Base-by-base conservation (phyloP, 2,329 filamentous ascomycete species). In the Cytospora schulzeri region DNA sequence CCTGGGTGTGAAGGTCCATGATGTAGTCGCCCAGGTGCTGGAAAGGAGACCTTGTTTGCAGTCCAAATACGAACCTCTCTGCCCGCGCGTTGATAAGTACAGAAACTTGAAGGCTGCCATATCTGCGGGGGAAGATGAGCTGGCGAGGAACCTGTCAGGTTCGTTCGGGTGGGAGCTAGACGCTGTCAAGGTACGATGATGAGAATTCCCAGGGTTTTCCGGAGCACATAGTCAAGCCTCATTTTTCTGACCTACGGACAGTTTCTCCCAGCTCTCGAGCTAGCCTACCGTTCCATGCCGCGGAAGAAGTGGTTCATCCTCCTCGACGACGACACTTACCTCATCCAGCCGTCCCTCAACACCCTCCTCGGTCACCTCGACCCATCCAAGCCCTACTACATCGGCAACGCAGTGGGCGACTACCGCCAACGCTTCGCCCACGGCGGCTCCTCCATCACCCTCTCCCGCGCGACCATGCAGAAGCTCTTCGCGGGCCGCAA, bases 221-320 rank as follows among this genome's bases (percentile, higher is more conserved):
- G 12, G 24, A 26, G 31, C 8, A n/a, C 8, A 22, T 7, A 33
- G 8, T 5, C 2, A 15, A n/a, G 1, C 14, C 12, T 11, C 4
- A 14, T 19, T 4, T 15, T 26, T 3, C 51, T 60, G 50, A 38
- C 41, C 6, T n/a, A 14, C 6, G 50, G 64, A 2, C 63, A 85
- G 83, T 85, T 85, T 70, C 79, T 86, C 57, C 79, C 82, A 51
- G 80, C 82, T 56, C 79, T 87, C 69, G 81, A 85, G 68, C 78
- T 83, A 68, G 76, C 81, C n/a, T 84, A 81, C 74, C 72, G 76
- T 48, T 76, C 75, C 15, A 76, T 85, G 71, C 84, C 83, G 0
- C 71, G 76, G 66, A 86, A 85, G 74, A 83, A 84, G 70, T 86
- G 84, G 84, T 86, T 85, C 69, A 71, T 86, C 67, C 80, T 86